These are phyloP conservation scores for Blastocystis sp. DNA, from an alignment of 352 stramenopile genomes.

Conservation along the genomic window DNA sequence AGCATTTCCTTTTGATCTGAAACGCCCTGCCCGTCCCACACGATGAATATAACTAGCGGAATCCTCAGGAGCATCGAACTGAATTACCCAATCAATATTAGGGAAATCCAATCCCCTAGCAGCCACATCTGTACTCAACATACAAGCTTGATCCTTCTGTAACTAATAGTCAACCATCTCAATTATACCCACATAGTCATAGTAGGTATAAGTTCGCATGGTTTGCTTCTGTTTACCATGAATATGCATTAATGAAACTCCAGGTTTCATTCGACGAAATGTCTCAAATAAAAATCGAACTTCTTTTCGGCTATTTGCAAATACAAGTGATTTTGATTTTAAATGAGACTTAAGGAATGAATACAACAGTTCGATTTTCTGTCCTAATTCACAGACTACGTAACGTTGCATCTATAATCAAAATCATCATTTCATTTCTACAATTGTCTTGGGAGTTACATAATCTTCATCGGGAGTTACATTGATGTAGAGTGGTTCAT, in stretches of 20 bases:
- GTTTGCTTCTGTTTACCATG: conserved; percentile 98
- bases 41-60: conserved; percentile 95
- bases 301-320: conserved; percentile 92
- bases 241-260: conserved; percentile 89
- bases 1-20: conserved; percentile 80
- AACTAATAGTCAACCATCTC: conserved; percentile 37
- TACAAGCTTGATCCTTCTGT: conserved; percentile 74
- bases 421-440: neutral
- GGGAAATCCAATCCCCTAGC: conserved; percentile 95
- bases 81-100: conserved; percentile 95
- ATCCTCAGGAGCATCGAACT: conserved; percentile 94
- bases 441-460: conserved; percentile 79
- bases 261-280: conserved; percentile 93
- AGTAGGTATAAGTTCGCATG: conserved; percentile 95
- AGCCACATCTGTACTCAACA: conserved; percentile 97
- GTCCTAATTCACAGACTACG: conserved; percentile 86
- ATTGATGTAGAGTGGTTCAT: conserved; percentile 91
- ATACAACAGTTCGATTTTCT: conserved; percentile 95
- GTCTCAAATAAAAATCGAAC: conserved; percentile 89
- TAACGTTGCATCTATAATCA: conserved; percentile 81
- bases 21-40: conserved; percentile 90
- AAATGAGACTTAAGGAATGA: conserved; percentile 98
- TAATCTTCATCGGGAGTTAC: conserved; percentile 86
- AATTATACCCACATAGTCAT: conserved; percentile 84
- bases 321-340: conserved; percentile 96